phyloP scores from a whole-genome alignment of 1,284 basidiomycete genomes.

The Kwoniella shivajii region DNA sequence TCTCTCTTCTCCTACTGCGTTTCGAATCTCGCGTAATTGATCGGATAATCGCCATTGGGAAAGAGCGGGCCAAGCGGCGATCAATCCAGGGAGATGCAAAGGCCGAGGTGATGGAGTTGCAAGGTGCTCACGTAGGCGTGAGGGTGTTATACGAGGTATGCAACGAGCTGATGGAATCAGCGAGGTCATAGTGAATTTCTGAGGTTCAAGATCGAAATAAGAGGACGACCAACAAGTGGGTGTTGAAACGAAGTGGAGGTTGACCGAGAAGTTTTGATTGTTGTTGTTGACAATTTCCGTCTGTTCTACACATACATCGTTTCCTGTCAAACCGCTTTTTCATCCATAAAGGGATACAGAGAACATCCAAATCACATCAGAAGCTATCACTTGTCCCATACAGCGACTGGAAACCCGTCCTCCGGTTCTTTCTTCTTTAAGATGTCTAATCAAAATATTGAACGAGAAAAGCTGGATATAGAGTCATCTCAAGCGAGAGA shows the following conservation, averaged over 20 bases:
- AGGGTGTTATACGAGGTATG: constrained; percentile 10
- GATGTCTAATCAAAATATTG: background rate
- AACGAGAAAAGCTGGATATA: constrained; percentile 26
- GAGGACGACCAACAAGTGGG: background rate
- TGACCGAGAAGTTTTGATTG: background rate
- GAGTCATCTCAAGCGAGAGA: constrained; percentile 26
- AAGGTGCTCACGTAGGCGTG: constrained; percentile 32
- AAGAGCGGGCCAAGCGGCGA: constrained; percentile 29
- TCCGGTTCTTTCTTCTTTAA: background rate
- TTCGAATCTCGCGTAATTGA: constrained; percentile 18
- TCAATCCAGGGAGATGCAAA: constrained; percentile 31
- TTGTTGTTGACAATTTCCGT: background rate
- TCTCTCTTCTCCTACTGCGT: constrained; percentile 30
- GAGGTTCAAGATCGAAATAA: background rate
- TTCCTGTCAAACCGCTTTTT: background rate
- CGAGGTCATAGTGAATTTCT: background rate
- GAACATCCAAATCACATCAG: background rate
- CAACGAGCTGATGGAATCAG: constrained; percentile 13
- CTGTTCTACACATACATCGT: background rate
- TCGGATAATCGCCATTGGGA: constrained; percentile 64
- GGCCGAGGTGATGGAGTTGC: constrained; percentile 13
- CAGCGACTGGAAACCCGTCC: background rate
- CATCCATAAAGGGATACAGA: background rate
- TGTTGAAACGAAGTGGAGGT: constrained; percentile 6
- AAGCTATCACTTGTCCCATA: background rate